Percentiles rank a stretch among this genome's conserved stretches.
Evolutionary conservation across 1,139 yeast species (phyloP).

Genomic region (Protomyces lactucae-debilis): DNA sequence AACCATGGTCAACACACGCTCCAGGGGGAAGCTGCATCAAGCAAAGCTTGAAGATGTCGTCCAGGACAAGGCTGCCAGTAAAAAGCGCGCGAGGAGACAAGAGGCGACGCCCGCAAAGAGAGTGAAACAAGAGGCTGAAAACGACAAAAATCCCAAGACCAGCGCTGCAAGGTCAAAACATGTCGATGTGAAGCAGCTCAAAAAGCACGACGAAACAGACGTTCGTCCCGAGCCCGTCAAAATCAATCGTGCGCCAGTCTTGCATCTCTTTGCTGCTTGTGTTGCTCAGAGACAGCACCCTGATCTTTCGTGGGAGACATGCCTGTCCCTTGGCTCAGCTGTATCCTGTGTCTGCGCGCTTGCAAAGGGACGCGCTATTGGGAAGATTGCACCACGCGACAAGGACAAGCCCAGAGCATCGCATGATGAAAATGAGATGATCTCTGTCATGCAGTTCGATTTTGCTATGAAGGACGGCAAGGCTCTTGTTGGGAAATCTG

Average conservation of each 20-base stretch:
- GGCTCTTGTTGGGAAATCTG: slow-evolving; percentile 11
- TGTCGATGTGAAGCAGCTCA: not conserved
- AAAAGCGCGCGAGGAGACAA: not conserved
- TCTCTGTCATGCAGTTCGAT: slow-evolving; percentile 8
- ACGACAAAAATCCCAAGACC: not conserved
- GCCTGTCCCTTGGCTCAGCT: slow-evolving; percentile 19
- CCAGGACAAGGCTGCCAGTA: not conserved
- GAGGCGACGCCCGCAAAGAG: not conserved
- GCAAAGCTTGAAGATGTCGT: not conserved
- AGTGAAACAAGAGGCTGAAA: not conserved
- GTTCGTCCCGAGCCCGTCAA: not conserved
- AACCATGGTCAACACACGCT: not conserved
- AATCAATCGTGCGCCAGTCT: slow-evolving; percentile 23
- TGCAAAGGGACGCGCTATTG: slow-evolving; percentile 21
- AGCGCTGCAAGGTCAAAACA: too few species aligned
- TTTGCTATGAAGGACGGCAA: not conserved
- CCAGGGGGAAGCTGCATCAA: not conserved
- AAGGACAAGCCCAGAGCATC: not conserved
- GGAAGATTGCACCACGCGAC: slow-evolving; percentile 11
- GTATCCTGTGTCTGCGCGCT: slow-evolving; percentile 16
- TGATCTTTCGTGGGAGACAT: slow-evolving; percentile 1
- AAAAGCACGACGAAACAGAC: slow-evolving; percentile 16
- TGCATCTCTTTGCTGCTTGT: slow-evolving; percentile 15
- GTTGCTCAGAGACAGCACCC: slow-evolving; percentile 11
- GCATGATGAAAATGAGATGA: not conserved